Percentiles rank a stretch among this genome's conserved stretches.
Evolutionary conservation across 2,329 filamentous ascomycete genomes (phyloP).

Genomic region (Helminthosporium solani): DNA sequence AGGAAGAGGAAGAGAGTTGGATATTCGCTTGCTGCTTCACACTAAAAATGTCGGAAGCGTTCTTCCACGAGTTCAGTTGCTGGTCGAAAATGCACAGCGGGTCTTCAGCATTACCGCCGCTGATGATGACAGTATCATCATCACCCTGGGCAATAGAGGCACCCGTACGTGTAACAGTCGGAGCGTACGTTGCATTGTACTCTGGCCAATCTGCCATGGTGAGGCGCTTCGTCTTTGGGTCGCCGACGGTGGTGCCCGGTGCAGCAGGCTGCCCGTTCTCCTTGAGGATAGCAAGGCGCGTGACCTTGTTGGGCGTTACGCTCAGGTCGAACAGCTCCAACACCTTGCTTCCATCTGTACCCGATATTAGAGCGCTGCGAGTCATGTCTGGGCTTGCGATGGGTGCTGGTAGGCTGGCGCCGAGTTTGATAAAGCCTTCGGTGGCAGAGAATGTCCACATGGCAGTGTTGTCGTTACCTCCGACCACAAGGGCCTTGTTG

Average conservation of each 20-base stretch:
- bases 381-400: constrained; percentile 61
- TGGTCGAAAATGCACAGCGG: constrained; percentile 77
- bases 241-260: constrained; percentile 52
- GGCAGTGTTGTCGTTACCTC: constrained; percentile 67
- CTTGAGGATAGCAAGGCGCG: constrained; percentile 66
- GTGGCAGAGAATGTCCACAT: constrained; percentile 71
- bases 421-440: constrained; percentile 67
- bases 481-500: constrained; percentile 70
- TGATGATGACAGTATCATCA: constrained; percentile 70
- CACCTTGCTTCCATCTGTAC: constrained; percentile 74
- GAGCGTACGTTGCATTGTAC: constrained; percentile 76
- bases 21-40: constrained; percentile 42
- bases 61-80: constrained; percentile 73
- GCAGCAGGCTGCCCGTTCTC: constrained; percentile 55
- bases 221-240: constrained; percentile 50
- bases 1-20: constrained; percentile 32
- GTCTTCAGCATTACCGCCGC: constrained; percentile 66
- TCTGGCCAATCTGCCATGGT: constrained; percentile 68
- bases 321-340: constrained; percentile 77
- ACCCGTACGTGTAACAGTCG: constrained; percentile 62
- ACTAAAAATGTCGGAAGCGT: constrained; percentile 65
- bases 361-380: constrained; percentile 66
- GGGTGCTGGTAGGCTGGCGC: constrained; percentile 62
- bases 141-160: constrained; percentile 71
- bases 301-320: constrained; percentile 71